Base-by-base conservation (phyloP, 352 stramenopile species). In the Phytophthora europaea region DNA sequence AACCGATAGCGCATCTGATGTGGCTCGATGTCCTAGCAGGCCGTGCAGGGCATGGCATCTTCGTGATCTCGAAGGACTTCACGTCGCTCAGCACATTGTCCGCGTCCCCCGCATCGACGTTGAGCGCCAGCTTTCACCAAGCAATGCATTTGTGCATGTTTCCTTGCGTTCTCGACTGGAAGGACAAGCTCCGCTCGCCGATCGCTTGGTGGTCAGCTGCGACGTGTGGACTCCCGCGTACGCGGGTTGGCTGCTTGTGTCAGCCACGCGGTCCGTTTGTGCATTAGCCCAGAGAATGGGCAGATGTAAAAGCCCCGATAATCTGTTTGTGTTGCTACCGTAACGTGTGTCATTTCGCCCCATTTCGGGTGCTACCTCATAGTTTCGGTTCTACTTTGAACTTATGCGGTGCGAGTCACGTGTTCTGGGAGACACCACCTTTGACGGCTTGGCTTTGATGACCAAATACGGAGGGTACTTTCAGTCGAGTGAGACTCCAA, bases 1-100 rank as follows among this genome's bases (percentile, higher is more conserved):
- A 68, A 47, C 0, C 52, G 1, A n/a, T 68, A 68, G 13, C 36
- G 51, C 61, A 68, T 61, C 36, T 68, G 6, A 9, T 68, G 61
- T 0, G 20, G 9, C 26, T 31, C 3, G 26, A 31, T 5, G 26
- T 31, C 26, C 26, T 2, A 31, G 26, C 26, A 31, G 26, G 7
- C 4, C 3, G 51, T 61, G 36, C 61, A 68, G 13, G 50, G 36
- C 36, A 61, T 53, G 3, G 50, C 10, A 28, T 64, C 57, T 64
- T 55, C 5, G 22, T 26, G 38, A 55, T 54, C 15, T 64, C 57
- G 40, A 26, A 64, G 0, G 57, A 54, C 57, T 64, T 64, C 16
- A 64, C n/a, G 0, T 2, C 23, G 36, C 16, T 9, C 15, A 64
- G 40, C 23, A 54, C 12, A 16, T 22, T 28, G 26, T 64, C 57